Conservation (phyloP, 441 rosid genomes). For the Syzygium syzygioides region DNA sequence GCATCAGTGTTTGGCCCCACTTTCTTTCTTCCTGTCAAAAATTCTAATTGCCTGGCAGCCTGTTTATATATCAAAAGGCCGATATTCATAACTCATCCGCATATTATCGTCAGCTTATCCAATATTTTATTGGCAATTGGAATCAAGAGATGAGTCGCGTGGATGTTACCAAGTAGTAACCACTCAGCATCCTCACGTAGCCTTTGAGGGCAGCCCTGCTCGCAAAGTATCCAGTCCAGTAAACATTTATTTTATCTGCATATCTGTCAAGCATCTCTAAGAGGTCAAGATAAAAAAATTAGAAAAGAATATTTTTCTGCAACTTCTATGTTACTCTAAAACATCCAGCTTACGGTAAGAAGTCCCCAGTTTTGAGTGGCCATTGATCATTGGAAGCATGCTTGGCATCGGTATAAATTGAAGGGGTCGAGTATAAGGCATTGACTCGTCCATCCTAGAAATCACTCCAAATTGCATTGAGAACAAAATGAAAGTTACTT, state of each 20-base stretch:
- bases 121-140: not conserved
- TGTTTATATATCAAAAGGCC: conserved; percentile 15
- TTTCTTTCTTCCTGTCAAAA: conserved; percentile 67
- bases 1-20: conserved; percentile 76
- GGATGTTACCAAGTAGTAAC: conserved; percentile 70
- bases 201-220: conserved; percentile 94
- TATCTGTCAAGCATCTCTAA: conserved; percentile 45
- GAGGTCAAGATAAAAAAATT: not conserved
- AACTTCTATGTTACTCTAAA: not conserved
- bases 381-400: conserved; percentile 64
- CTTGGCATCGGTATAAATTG: conserved; percentile 97
- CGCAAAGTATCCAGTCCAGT: conserved; percentile 97
- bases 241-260: conserved; percentile 90
- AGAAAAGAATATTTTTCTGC: not conserved
- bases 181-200: conserved; percentile 88
- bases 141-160: not conserved
- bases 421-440: conserved; percentile 96
- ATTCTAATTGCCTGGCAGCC: conserved; percentile 97
- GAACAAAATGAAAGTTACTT: not conserved
- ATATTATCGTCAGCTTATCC: not conserved
- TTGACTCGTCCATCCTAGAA: conserved; percentile 95
- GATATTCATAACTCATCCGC: not conserved
- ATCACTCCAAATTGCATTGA: not conserved
- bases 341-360: conserved; percentile 76
- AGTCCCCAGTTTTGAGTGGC: conserved; percentile 89